Percentiles rank a stretch among this genome's conserved stretches.
These are phyloP conservation scores for Flaveria sonorensis DNA, from an alignment of 129 eudicot genomes.

Conservation along the genomic window DNA sequence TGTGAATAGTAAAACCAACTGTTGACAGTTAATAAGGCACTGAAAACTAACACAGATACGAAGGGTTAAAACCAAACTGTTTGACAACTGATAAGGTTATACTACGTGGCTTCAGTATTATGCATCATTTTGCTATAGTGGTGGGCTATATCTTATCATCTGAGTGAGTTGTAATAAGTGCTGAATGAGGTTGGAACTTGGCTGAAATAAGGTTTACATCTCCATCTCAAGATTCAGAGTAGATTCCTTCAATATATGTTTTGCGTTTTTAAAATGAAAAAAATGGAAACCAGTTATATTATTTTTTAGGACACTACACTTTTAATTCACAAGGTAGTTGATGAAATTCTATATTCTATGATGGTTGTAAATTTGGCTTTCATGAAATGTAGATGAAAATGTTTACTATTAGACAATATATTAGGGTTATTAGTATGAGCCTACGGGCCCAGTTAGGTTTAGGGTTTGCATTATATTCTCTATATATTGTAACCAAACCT, in stretches of 20 bases:
- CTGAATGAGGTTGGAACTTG: constrained; percentile 6
- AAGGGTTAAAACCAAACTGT: constrained; percentile 16
- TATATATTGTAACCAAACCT: no score
- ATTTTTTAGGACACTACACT: not conserved
- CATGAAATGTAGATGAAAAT: not conserved
- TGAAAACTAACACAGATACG: not conserved
- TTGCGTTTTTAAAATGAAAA: not conserved
- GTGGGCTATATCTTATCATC: not conserved
- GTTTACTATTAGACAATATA: no score
- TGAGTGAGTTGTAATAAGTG: constrained; percentile 12
- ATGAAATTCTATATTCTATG: not conserved
- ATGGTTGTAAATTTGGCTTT: not conserved
- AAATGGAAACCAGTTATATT: not conserved
- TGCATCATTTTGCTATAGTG: constrained; percentile 19
- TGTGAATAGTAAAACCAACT: not conserved
- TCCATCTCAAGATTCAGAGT: constrained; percentile 2
- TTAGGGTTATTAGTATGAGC: no score
- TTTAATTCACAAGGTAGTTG: no score
- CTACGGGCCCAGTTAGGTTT: no score
- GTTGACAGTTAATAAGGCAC: constrained; percentile 4
- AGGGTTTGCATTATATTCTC: no score
- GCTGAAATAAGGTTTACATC: constrained; percentile 14
- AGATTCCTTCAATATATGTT: not conserved
- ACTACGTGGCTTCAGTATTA: constrained; percentile 20
- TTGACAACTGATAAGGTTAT: constrained; percentile 2